A percentile compares a stretch with the other conserved stretches of the same genome.
phyloP scores from a whole-genome alignment of 495 filamentous ascomycete species.

The Daldinia grandis region DNA sequence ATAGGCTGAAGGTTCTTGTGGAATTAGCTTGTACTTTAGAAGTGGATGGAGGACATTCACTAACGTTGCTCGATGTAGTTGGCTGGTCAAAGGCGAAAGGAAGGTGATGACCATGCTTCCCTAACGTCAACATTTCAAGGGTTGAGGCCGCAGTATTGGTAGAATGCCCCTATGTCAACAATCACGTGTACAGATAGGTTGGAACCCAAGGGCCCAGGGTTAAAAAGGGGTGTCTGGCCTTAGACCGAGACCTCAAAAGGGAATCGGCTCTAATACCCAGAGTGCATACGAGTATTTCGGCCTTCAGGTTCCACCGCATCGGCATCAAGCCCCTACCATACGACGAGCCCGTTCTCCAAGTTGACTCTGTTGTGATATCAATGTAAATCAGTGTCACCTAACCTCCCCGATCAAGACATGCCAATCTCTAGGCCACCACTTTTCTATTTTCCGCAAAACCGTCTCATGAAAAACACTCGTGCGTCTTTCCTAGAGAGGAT shows the following conservation, averaged over 20 bases:
- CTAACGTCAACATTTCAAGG: constrained; percentile 44
- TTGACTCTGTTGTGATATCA: constrained; percentile 16
- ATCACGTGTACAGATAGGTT: constrained; percentile 11
- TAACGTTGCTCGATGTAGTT: constrained; percentile 28
- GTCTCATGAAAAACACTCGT: constrained; percentile 7
- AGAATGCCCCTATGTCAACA: constrained; percentile 9
- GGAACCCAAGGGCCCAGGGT: constrained; percentile 11
- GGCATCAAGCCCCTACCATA: constrained; percentile 12
- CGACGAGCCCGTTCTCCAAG: background rate
- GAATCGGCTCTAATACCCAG: constrained; percentile 9
- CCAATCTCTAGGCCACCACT: constrained; percentile 9
- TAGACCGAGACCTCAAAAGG: constrained; percentile 5
- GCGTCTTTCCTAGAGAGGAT: constrained; percentile 1
- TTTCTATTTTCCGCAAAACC: constrained; percentile 19
- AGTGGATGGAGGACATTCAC: constrained; percentile 5
- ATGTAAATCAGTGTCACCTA: constrained; percentile 19
- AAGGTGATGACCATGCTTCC: constrained; percentile 41
- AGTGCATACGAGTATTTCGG: constrained; percentile 7
- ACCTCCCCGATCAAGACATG: constrained; percentile 20
- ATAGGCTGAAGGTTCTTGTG: constrained; percentile 12
- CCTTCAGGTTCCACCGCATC: constrained; percentile 22
- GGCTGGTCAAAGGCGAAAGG: constrained; percentile 42
- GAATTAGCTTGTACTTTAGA: background rate
- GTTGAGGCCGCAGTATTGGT: constrained; percentile 48
- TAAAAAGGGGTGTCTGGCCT: constrained; percentile 28